Conservation (phyloP, 805 yeast genomes). For the Candida sphagnicola region DNA sequence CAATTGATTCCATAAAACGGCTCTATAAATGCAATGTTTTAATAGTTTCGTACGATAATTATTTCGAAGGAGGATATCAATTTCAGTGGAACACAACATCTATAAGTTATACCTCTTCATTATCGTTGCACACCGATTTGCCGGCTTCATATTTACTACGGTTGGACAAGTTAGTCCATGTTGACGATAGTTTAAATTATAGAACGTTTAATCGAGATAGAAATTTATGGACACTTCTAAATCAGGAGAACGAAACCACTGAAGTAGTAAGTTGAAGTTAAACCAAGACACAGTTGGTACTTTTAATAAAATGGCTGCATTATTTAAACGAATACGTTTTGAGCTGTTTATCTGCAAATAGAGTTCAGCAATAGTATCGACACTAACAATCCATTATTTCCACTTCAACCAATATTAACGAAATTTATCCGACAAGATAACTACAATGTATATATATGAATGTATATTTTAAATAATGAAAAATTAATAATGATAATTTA, state of each 20-base stretch:
- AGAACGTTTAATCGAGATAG: slow-evolving; percentile 3
- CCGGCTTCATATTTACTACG: slow-evolving; percentile 8
- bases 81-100: not conserved
- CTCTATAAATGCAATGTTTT: slow-evolving; percentile 24
- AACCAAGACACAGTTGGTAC: no score
- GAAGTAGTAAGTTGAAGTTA: no score
- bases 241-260: no score
- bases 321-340: no score
- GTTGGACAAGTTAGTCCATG: slow-evolving; percentile 11
- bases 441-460: no score
- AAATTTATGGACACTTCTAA: slow-evolving; percentile 5
- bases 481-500: not conserved
- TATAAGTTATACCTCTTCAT: not conserved
- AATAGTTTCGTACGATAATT: slow-evolving; percentile 20
- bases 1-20: slow-evolving; percentile 10
- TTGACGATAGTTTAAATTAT: slow-evolving; percentile 3
- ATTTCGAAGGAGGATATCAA: slow-evolving; percentile 29
- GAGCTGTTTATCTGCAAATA: no score
- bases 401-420: no score
- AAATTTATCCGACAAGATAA: no score
- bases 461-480: slow-evolving; percentile 2
- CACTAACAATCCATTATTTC: no score
- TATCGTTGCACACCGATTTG: slow-evolving; percentile 6
- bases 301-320: no score
- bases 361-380: no score